Evolutionary conservation across 2,329 filamentous ascomycete species (phyloP), one percentile per base, ranked within the genome.

Genomic region (Cryphonectria radicalis): DNA sequence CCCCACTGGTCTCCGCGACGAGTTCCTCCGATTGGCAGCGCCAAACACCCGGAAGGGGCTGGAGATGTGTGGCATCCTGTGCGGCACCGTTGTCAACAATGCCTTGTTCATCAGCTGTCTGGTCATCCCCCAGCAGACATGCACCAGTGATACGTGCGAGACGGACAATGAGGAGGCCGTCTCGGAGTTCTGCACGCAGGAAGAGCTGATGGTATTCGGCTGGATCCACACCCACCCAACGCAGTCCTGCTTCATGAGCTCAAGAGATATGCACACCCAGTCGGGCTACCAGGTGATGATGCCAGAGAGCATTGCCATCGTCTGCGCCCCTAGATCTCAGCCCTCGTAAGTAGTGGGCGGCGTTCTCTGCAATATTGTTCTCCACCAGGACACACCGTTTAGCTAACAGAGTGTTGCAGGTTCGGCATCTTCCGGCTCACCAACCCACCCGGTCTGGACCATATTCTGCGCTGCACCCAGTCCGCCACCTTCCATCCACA

Each of bases 161-260:
- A 98, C 94, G 28, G 90, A 94, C 64, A 96, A 98, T 75, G 94
- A 97, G 80, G 88, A 89, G 42, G 89, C 90, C 0, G 86, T 98
- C 40, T 95, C 98, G 76, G 94, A 97, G 70, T 98, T 95, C 79
- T 97, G 95, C 78, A 93, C 96, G 76, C 87, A 86, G 6, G 89
- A 97, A 77, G 93, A 97, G 73, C 82, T 98, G 50, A 89, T 97
- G 80, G 90, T 97, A 68, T 87, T 97, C 6, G 95, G 95, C 55
- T 99, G 96, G 96, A 99, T 99, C 73, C 96, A 99, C 79, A 99
- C 96, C 0, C 96, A 99, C 80, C 96, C 96, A 0, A 94, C 92
- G 0, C 96, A 99, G 82, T 97, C 94, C 0, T 99, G 96, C 81
- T 99, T 99, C 80, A 97, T 99, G 93, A 97, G 94, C 79, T 96